Conservation (phyloP, 2,329 filamentous ascomycete species). For the Phaeophleospora eucalypticola region DNA sequence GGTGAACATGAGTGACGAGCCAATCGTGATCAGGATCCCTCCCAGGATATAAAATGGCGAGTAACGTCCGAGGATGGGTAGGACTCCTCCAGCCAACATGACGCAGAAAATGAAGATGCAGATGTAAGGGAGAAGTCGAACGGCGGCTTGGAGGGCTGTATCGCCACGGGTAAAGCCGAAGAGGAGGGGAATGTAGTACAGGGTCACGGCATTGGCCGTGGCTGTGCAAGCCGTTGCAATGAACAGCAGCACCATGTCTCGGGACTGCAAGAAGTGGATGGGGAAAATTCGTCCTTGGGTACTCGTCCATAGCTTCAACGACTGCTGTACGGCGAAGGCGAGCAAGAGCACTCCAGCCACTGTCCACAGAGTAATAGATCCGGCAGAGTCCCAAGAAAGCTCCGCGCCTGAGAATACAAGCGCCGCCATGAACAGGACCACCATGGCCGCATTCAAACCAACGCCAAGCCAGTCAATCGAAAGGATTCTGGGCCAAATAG, state of each 20-base stretch:
- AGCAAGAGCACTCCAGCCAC: constrained; percentile 44
- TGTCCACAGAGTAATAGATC: constrained; percentile 49
- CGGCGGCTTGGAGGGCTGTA: constrained; percentile 38
- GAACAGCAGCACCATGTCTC: constrained; percentile 2
- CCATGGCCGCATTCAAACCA: too few species aligned
- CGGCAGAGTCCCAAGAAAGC: constrained; percentile 46
- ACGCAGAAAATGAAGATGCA: constrained; percentile 4
- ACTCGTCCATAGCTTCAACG: too few species aligned
- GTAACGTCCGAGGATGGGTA: not conserved
- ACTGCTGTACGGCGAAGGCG: constrained; percentile 47
- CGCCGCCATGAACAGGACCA: constrained; percentile 44
- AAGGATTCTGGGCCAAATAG: not conserved
- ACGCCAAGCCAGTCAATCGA: constrained; percentile 46
- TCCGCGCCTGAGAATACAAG: constrained; percentile 50
- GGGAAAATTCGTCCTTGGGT: constrained; percentile 37
- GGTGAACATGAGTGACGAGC: constrained; percentile 14
- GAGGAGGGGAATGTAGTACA: constrained; percentile 52
- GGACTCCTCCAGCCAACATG: not conserved
- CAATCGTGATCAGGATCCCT: constrained; percentile 8
- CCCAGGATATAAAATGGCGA: constrained; percentile 11
- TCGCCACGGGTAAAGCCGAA: constrained; percentile 51
- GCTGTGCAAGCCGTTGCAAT: not conserved
- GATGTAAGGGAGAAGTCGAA: constrained; percentile 38
- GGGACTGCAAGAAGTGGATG: not conserved
- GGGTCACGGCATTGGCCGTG: constrained; percentile 17